Conservation (phyloP, 768 basidiomycete genomes). For the Obba rivulosa region DNA sequence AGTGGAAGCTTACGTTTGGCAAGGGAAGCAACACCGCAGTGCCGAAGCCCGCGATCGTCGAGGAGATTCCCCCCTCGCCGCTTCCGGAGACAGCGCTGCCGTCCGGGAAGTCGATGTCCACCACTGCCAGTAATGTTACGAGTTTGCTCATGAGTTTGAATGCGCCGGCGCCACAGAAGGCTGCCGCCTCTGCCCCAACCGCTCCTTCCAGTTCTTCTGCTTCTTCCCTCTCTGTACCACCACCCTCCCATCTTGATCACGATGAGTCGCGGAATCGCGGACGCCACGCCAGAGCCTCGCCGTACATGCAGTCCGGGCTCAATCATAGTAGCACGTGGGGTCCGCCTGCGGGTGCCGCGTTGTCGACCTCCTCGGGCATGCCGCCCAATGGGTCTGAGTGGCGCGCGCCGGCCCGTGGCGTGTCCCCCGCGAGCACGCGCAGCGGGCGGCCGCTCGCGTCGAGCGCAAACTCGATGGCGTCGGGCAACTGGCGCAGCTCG, state of each 20-base stretch:
- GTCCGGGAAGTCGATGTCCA: slow-evolving; percentile 40
- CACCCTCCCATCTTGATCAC: slow-evolving; percentile 3
- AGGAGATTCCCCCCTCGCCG: slow-evolving; percentile 9
- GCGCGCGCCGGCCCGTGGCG: slow-evolving; percentile 15
- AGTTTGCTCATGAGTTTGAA: slow-evolving; percentile 69
- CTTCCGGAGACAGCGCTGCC: slow-evolving; percentile 1
- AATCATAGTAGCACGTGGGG: slow-evolving; percentile 14
- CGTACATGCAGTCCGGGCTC: slow-evolving; percentile 7
- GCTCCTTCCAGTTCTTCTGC: slow-evolving; percentile 3
- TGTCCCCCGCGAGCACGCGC: slow-evolving; percentile 54
- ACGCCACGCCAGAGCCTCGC: slow-evolving; percentile 11
- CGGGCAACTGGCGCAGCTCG: slow-evolving; percentile 76
- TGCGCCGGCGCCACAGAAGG: slow-evolving; percentile 29
- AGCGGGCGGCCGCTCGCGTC: slow-evolving; percentile 48
- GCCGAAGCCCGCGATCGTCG: slow-evolving; percentile 5
- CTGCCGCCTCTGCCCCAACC: too few relatives aligned
- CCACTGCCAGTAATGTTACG: slow-evolving; percentile 75
- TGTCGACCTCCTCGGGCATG: too few relatives aligned
- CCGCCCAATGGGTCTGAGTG: slow-evolving; percentile 1
- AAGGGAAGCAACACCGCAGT: slow-evolving; percentile 35
- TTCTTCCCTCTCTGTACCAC: slow-evolving; percentile 1
- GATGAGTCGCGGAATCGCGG: slow-evolving; percentile 9
- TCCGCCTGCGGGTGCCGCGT: slow-evolving; percentile 11
- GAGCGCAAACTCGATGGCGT: slow-evolving; percentile 57
- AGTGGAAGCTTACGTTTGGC: slow-evolving; percentile 77